Conservation (phyloP, 768 basidiomycete genomes). For the Boletales sp. region DNA sequence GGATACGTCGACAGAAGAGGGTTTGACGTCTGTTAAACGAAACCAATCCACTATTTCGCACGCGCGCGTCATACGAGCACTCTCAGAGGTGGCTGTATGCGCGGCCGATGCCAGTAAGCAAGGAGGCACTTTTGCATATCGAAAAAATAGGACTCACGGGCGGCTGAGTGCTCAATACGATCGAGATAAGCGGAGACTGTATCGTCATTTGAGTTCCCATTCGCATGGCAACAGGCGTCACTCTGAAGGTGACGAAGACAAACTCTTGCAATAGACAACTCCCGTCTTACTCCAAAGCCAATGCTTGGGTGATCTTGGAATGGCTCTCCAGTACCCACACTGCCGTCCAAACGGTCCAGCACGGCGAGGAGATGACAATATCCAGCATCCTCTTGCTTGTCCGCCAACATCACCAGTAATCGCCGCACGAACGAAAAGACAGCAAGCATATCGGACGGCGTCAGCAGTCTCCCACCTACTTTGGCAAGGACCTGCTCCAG, state of each 20-base stretch:
- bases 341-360: slow-evolving; percentile 35
- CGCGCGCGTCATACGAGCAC: slow-evolving; percentile 37
- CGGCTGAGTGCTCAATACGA: slow-evolving; percentile 38
- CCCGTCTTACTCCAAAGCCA: slow-evolving; percentile 40
- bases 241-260: slow-evolving; percentile 33
- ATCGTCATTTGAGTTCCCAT: neutral
- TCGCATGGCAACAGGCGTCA: neutral
- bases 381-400: slow-evolving; percentile 47
- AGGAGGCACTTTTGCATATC: neutral
- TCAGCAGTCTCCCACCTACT: slow-evolving; percentile 48
- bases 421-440: slow-evolving; percentile 62
- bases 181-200: slow-evolving; percentile 43
- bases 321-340: slow-evolving; percentile 28
- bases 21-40: slow-evolving; percentile 41
- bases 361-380: slow-evolving; percentile 32
- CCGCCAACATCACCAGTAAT: slow-evolving; percentile 53
- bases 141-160: slow-evolving; percentile 39
- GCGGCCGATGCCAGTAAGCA: neutral
- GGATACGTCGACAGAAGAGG: slow-evolving; percentile 36
- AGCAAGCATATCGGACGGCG: slow-evolving; percentile 60
- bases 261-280: slow-evolving; percentile 39
- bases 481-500: slow-evolving; percentile 77
- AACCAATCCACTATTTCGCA: slow-evolving; percentile 64
- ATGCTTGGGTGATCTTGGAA: slow-evolving; percentile 35
- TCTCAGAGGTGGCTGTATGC: slow-evolving; percentile 36